A percentile compares a stretch with the other conserved stretches of the same genome.
phyloP scores from a whole-genome alignment of 192 early-diverging fungal genomes.

The Lunasporangiospora selenospora region DNA sequence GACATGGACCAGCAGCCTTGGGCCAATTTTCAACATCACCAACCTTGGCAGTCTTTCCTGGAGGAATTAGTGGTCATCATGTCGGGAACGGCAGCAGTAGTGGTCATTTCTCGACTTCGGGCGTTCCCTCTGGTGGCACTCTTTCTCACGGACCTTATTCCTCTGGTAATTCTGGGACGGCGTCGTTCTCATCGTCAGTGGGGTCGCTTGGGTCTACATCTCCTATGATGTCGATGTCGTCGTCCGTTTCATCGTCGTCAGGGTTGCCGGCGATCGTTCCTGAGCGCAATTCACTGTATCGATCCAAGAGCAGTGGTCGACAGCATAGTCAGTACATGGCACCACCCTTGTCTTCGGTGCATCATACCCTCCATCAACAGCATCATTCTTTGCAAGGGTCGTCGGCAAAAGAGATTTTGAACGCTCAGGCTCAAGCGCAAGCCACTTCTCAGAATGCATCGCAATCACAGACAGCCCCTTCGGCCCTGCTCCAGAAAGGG shows the following conservation, averaged over 20 bases:
- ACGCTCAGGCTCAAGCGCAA: background rate
- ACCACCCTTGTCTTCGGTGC: constrained; percentile 6
- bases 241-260: constrained; percentile 36
- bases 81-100: constrained; percentile 7
- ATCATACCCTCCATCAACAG: constrained; percentile 7
- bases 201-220: constrained; percentile 39
- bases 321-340: constrained; percentile 24
- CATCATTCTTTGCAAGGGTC: background rate
- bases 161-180: constrained; percentile 25
- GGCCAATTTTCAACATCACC: constrained; percentile 31
- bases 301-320: constrained; percentile 44
- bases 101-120: constrained; percentile 14
- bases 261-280: constrained; percentile 42
- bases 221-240: constrained; percentile 44
- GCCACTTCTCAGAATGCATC: background rate
- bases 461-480: no score
- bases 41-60: constrained; percentile 25
- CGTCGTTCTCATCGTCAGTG: constrained; percentile 34
- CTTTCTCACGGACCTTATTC: constrained; percentile 23
- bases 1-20: constrained; percentile 2
- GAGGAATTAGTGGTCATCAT: background rate
- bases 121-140: no score
- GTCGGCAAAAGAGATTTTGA: background rate
- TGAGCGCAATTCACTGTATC: constrained; percentile 40
- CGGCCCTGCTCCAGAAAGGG: no score